These are phyloP conservation scores for Phytophthora crassamura DNA, from an alignment of 352 stramenopile genomes.

Conservation along the genomic window DNA sequence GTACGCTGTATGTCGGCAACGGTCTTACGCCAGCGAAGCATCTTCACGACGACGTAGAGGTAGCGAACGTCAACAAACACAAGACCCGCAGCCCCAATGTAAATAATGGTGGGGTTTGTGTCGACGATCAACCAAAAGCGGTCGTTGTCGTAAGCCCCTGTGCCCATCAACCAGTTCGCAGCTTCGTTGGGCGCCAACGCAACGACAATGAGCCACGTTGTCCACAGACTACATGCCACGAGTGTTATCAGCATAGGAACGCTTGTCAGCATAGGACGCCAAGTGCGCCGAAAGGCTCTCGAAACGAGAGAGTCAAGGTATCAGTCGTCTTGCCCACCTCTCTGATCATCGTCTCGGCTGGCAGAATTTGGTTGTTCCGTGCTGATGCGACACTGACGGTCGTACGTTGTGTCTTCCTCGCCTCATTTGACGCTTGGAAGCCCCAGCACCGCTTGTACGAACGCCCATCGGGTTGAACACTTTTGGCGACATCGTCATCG, in stretches of 20 bases:
- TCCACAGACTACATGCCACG: constrained; percentile 27
- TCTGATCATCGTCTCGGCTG: background rate
- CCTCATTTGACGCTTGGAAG: background rate
- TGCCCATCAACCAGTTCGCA: constrained; percentile 37
- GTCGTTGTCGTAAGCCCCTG: constrained; percentile 25
- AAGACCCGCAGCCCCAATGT: constrained; percentile 11
- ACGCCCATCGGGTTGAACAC: background rate
- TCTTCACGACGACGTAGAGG: constrained; percentile 22
- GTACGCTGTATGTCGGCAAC: background rate
- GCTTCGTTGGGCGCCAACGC: constrained; percentile 22
- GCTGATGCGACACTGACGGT: background rate
- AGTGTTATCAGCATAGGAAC: constrained; percentile 22
- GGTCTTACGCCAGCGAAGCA: constrained; percentile 18
- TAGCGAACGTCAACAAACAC: constrained; percentile 18
- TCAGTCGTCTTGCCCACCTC: background rate
- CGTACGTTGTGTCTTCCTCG: background rate
- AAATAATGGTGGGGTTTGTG: constrained; percentile 16
- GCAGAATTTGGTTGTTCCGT: constrained; percentile 16
- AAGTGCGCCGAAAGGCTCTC: constrained; percentile 18
- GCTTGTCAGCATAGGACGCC: no score
- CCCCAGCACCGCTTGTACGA: background rate
- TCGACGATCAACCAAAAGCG: constrained; percentile 34
- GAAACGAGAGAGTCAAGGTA: constrained; percentile 6
- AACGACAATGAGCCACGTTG: constrained; percentile 26
- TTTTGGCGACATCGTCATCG: background rate